Base-by-base conservation (phyloP, 441 rosid species). In the Brassica balearica region DNA sequence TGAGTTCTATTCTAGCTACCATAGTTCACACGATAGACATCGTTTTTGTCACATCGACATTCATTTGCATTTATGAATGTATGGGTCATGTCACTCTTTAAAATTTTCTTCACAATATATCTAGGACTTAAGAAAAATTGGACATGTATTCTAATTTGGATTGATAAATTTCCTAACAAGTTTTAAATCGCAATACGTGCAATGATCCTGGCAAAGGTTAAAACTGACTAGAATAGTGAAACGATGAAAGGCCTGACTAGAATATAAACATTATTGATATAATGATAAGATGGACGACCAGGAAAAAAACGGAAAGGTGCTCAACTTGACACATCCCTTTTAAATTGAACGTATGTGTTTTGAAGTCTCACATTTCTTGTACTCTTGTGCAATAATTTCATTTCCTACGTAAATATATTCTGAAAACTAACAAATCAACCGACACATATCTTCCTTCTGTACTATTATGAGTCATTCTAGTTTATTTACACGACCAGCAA, bases 321-420 rank as follows among this genome's bases (percentile, higher is more conserved):
- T 60, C 56, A 78, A 72, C 20, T 78, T 78, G 77, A 20, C 77
- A 72, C 69, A 67, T 67, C 77, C 46, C 72, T 22, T 14, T n/a
- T 8, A 46, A 78, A 72, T 46, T 63, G 69, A 71, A 71, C 76
- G 81, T 78, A 46, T 68, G 62, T 78, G 56, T 66, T 72, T 72
- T 59, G 77, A 78, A 25, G 73, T 66, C 55, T 32, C 34, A 6
- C 7, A 67, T 32, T 71, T 66, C 22, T 53, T 53, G 9, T 32
- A 7, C 36, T 32, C 8, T 7, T 32, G 36, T 60, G 73, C 81
- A 78, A 72, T 72, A 59, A 32, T 72, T 67, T 25, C 56, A 66
- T 67, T 59, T 61, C 55, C 10, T 22, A 11, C 38, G 53, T 32
- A n/a, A 32, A 5, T 17, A 25, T 20, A 27, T 29, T 64, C 6